Base-by-base conservation (phyloP, 2,329 filamentous ascomycete species). In the Exserohilum turcica region DNA sequence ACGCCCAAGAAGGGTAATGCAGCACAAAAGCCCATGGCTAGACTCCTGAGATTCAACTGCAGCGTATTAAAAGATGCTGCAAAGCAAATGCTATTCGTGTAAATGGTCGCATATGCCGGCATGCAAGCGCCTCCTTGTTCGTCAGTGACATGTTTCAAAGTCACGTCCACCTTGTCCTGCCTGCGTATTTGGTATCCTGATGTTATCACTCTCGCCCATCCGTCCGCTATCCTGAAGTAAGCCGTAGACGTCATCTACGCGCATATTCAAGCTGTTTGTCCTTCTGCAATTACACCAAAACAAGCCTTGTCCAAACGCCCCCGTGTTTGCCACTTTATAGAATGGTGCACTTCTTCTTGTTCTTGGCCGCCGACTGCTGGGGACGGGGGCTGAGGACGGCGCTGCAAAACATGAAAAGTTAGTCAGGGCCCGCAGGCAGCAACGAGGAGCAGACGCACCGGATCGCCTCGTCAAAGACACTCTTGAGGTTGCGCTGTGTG, bases 401-500 rank as follows among this genome's bases (percentile, higher is more conserved):
- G 46, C 74, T 77, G 55, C 8, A 36, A 15, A 42, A 15, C 12
- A 18, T 28, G 28, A 29, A 24, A 10, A 27, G 56, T 72, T 58
- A 72, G 63, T 50, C 36, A n/a, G 21, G 32, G 15, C 9, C 27
- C 13, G 3, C 38, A 27, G 5, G 6, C 9, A 16, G 2, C 27
- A 5, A 10, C 8, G 18, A 16, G 1, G n/a, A 38, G 16, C 9
- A 27, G 19, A 78, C 88, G 67, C 80, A 97, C 94, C 94, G 88
- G 73, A 99, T 99, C 29, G 94, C 94, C 79, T 97, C 93, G 73
- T 99, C 94, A 73, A 99, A 99, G 43, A 99, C 94, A 70, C 91
- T 96, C 87, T 99, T 99, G 67, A 99, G 78, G 77, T 97, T 97
- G 71, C 93, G 84, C 81, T 97, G 94, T 32, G 94, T 99, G 64